These are phyloP conservation scores for Stentor roeselii DNA, from an alignment of 73 alveolate genomes.

Conservation along the genomic window DNA sequence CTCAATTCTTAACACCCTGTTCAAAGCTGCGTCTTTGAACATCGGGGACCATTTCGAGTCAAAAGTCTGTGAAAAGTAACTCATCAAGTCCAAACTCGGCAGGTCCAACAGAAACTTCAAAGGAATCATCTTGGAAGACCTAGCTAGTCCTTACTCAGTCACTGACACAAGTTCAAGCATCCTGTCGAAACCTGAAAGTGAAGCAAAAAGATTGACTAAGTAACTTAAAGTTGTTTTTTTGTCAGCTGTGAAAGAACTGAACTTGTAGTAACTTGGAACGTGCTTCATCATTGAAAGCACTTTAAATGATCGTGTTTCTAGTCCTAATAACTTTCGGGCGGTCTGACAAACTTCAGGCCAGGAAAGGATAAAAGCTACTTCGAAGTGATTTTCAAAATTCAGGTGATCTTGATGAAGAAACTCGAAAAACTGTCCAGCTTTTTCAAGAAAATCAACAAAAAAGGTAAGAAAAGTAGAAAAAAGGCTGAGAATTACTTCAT, in stretches of 20 bases:
- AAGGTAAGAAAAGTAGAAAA: constrained; percentile 41
- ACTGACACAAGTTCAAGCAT: background rate
- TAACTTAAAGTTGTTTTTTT: background rate
- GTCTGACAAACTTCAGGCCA: constrained; percentile 41
- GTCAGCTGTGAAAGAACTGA: background rate
- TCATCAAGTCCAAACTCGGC: background rate
- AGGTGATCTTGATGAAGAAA: constrained; percentile 26
- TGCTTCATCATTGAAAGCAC: background rate
- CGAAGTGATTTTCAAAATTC: too few species aligned
- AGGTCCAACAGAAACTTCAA: background rate
- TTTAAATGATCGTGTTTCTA: constrained; percentile 26
- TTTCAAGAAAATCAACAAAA: constrained; percentile 25
- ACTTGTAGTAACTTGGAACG: background rate
- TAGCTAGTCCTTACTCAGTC: background rate
- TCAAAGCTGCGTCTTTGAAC: constrained; percentile 15
- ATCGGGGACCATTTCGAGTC: constrained; percentile 16
- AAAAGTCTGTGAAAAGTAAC: background rate
- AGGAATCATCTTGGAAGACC: background rate
- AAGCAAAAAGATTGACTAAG: constrained; percentile 14
- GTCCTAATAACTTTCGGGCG: constrained; percentile 37
- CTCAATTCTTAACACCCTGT: constrained; percentile 31
- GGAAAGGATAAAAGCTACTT: constrained; percentile 38
- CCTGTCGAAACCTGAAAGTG: background rate
- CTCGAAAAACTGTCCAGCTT: constrained; percentile 30
- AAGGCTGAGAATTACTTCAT: constrained; percentile 34